Evolutionary conservation across 2,329 filamentous ascomycete species (phyloP), one percentile per base, ranked within the genome.

Genomic region (Chlorencoelia australis): DNA sequence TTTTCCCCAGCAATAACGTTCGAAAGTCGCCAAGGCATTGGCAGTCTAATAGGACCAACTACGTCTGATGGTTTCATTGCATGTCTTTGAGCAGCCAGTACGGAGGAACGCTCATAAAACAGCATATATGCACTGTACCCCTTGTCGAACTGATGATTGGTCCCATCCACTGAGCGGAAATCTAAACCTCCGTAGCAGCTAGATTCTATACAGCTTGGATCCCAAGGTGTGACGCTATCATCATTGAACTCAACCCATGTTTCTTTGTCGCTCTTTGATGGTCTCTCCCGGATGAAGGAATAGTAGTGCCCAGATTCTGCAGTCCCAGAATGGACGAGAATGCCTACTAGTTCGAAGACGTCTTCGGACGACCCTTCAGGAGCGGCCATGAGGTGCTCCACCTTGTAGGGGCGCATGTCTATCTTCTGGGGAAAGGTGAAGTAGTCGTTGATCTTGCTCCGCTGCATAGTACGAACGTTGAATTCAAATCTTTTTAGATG

Each of bases 271-370:
- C 62, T 57, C 10, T 58, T 58, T 14, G 68, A 67, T 14, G 84
- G 76, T 13, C 87, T 73, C 57, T 94, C 82, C 35, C 86, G 82
- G 45, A 93, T 86, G 56, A 87, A 96, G 0, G 89, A 96, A 61
- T 95, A 96, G 61, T 98, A 98, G 58, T 98, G 91, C 0, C 91
- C 91, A 18, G 86, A 89, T 54, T 95, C 86, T 9, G 89, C 87
- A 3, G 83, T 94, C 11, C 91, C 91, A 10, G 83, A 82, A 56
- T 98, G 91, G 2, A 98, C 86, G 13, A 98, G 75, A 30, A 98
- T 76, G 3, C 91, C 91, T n/a, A 94, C 88, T 3, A 98, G 71
- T 58, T 95, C 86, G 52, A 96, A 98, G 1, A 83, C 59, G 58
- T 98, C 91, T 25, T 79, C 71, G 29, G 73, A 60, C 4, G 62